These are phyloP conservation scores for Calocera cornea DNA, from an alignment of 768 basidiomycete species.

Conservation along the genomic window DNA sequence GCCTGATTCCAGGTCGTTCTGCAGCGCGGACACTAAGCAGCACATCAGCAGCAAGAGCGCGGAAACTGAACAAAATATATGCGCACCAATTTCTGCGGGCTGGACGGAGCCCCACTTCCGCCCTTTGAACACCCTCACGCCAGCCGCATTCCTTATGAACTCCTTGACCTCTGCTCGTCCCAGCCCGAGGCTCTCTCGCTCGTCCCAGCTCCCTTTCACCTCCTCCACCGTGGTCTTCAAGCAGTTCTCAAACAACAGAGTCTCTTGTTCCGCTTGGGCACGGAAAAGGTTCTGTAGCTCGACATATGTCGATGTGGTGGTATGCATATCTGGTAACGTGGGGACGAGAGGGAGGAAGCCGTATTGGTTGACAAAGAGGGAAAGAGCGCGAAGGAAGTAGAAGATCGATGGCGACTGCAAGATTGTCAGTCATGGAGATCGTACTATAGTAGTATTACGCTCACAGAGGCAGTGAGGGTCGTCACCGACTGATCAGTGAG, in stretches of 20 bases:
- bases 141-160: constrained; percentile 73
- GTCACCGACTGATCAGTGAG: constrained; percentile 48
- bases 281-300: constrained; percentile 78
- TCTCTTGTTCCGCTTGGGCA: constrained; percentile 53
- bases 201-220: constrained; percentile 10
- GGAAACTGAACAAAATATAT: too few species aligned
- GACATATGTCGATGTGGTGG: constrained; percentile 71
- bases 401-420: constrained; percentile 54
- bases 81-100: neutral
- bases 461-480: constrained; percentile 28
- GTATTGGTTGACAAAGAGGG: constrained; percentile 43
- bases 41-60: neutral
- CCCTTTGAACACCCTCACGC: constrained; percentile 50
- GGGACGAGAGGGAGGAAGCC: constrained; percentile 70
- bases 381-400: constrained; percentile 60
- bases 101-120: constrained; percentile 37
- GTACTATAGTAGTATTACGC: constrained; percentile 7
- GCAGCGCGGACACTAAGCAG: neutral
- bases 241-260: constrained; percentile 6
- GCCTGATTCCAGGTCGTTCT: neutral
- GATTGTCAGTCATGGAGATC: neutral
- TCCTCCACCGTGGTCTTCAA: constrained; percentile 26
- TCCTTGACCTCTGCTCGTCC: constrained; percentile 28
- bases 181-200: neutral
- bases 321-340: constrained; percentile 91